A percentile compares a stretch with the other conserved stretches of the same genome.
Evolutionary conservation across 352 stramenopile genomes (phyloP).

Genomic region (Phytophthora hybrid): DNA sequence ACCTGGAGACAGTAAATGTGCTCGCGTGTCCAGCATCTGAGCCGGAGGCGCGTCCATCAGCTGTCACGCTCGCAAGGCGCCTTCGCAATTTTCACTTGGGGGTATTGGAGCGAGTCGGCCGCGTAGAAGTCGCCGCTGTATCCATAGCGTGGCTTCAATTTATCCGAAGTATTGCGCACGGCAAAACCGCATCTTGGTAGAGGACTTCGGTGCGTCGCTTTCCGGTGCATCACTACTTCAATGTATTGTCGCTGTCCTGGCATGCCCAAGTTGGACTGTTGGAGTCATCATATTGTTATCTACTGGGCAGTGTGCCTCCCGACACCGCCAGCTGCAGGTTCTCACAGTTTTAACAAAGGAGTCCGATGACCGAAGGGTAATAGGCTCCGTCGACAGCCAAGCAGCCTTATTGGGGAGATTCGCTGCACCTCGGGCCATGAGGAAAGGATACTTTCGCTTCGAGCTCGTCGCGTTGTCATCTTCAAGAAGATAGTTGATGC

Average conservation of each 20-base stretch:
- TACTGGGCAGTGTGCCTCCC: background rate
- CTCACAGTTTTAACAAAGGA: background rate
- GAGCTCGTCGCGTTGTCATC: background rate
- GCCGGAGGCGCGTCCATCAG: constrained; percentile 28
- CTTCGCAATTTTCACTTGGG: constrained; percentile 1
- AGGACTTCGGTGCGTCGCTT: constrained; percentile 17
- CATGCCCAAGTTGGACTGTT: background rate
- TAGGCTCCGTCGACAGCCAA: background rate
- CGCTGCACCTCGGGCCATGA: background rate
- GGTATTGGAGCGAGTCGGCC: background rate
- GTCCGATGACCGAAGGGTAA: background rate
- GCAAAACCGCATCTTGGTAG: constrained; percentile 1
- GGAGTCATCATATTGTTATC: background rate
- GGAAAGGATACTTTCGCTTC: background rate
- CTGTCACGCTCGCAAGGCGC: constrained; percentile 21
- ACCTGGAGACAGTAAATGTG: background rate
- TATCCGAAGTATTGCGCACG: background rate
- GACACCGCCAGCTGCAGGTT: background rate
- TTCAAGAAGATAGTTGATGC: constrained; percentile 17
- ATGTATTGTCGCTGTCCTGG: constrained; percentile 23
- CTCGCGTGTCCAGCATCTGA: background rate
- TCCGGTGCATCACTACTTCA: constrained; percentile 21
- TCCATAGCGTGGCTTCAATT: background rate
- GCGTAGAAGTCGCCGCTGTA: background rate
- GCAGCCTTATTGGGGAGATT: background rate